Conservation (phyloP, 2,329 filamentous ascomycete genomes). For the Ceratocystis ficicola region DNA sequence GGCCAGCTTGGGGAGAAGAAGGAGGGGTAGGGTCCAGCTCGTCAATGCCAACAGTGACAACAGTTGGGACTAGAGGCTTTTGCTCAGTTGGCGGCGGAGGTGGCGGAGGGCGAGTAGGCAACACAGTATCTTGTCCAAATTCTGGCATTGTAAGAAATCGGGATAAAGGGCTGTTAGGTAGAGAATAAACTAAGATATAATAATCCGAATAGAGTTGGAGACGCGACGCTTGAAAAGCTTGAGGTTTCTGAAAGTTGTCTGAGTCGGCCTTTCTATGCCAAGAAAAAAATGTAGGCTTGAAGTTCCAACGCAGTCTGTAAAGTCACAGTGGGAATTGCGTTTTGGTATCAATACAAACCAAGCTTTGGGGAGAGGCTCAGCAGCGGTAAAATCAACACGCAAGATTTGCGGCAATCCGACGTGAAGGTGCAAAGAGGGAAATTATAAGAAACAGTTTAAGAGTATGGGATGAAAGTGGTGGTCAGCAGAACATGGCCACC, state of each 20-base stretch:
- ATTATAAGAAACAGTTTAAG: neutral
- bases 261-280: too few species aligned
- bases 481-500: slow-evolving; percentile 4
- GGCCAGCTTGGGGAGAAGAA: slow-evolving; percentile 1
- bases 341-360: neutral
- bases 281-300: neutral
- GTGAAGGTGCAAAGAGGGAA: neutral
- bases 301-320: neutral
- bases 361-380: neutral
- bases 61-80: neutral
- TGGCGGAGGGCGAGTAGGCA: slow-evolving; percentile 10
- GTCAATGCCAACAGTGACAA: neutral
- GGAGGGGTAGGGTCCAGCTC: neutral
- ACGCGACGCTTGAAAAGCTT: neutral
- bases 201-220: neutral
- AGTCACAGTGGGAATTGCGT: neutral
- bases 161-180: neutral
- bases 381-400: neutral
- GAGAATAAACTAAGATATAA: neutral
- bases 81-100: neutral
- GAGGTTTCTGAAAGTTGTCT: neutral
- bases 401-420: neutral
- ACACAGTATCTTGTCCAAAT: neutral
- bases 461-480: neutral
- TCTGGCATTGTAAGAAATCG: neutral